These are phyloP conservation scores for Candida maris DNA, from an alignment of 805 yeast species.

Conservation along the genomic window DNA sequence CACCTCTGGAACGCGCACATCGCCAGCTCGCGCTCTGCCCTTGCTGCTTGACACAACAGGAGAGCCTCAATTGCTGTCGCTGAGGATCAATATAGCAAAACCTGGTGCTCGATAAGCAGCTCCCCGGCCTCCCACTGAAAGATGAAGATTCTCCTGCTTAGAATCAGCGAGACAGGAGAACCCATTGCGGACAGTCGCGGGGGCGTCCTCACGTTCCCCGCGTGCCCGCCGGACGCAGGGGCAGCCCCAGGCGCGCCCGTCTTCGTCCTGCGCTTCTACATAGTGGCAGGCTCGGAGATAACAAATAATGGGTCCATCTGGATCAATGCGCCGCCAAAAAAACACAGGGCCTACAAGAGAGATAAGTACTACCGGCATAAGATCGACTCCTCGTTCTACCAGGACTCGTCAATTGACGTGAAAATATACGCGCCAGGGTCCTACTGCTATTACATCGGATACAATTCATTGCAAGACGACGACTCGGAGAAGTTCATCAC, in stretches of 20 bases:
- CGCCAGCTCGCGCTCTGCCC: no score
- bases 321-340: conserved; percentile 63
- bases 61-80: background rate
- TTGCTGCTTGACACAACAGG: no score
- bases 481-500: conserved; percentile 32
- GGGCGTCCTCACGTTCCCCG: conserved; percentile 52
- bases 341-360: conserved; percentile 48
- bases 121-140: conserved; percentile 12
- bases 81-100: background rate
- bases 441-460: conserved; percentile 68
- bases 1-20: no score
- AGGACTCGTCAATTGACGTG: conserved; percentile 59
- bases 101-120: background rate
- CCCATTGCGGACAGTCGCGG: conserved; percentile 38
- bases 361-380: conserved; percentile 47
- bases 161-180: conserved; percentile 45
- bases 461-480: conserved; percentile 34
- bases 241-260: conserved; percentile 35
- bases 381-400: conserved; percentile 55
- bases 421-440: conserved; percentile 73
- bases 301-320: conserved; percentile 67
- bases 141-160: conserved; percentile 41
- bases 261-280: conserved; percentile 51
- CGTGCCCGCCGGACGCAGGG: conserved; percentile 35
- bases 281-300: conserved; percentile 74